Base-by-base conservation (phyloP, 1,284 basidiomycete genomes). In the Bjerkandera adusta region DNA sequence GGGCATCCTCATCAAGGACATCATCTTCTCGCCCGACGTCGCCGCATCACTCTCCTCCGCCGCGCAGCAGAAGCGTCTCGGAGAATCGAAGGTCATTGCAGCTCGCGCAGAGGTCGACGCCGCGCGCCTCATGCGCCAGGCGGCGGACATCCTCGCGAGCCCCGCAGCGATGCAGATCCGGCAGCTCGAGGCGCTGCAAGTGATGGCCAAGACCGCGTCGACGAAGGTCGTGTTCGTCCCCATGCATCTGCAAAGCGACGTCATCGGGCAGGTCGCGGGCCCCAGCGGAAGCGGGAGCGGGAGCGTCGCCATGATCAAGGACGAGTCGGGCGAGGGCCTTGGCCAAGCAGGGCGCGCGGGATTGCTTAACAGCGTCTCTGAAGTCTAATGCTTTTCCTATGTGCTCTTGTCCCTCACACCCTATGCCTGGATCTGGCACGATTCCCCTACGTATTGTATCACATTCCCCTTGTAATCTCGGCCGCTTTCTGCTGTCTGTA, bases 81-180 rank as follows among this genome's bases (percentile, higher is more conserved):
- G 93, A 68, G 95, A 97, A 71, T 83, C 81, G 64, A 97, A 95
- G 69, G 92, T 98, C 63, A 97, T 98, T 59, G 93, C 93, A 37
- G 96, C 95, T 0, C 81, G 92, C 52, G 96, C 95, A 15, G 95
- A 98, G 71, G 95, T 97, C 53, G 92, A 97, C 64, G 78, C 92
- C 32, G 93, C 95, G 35, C 82, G 91, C 57, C 82, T 97, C 63
- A 97, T 97, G 94, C 78, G 92, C 48, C 90, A 93, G 65, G 91
- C 92, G 4, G 91, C 92, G 45, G 86, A 96, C 68, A 95, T 96
- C 59, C 77, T 96, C 58, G 90, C 92, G 11, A 88, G 84, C 6
- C 93, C 92, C 15, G 92, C 94, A 20, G 95, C 94, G 49, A 97
- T 98, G 92, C 93, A 97, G 69, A 97, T 97, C 65, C 79, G 95